Percentiles rank a stretch among this genome's conserved stretches.
Conservation (phyloP, 192 early-diverging fungal genomes). For the Obelidium mucronatum region DNA sequence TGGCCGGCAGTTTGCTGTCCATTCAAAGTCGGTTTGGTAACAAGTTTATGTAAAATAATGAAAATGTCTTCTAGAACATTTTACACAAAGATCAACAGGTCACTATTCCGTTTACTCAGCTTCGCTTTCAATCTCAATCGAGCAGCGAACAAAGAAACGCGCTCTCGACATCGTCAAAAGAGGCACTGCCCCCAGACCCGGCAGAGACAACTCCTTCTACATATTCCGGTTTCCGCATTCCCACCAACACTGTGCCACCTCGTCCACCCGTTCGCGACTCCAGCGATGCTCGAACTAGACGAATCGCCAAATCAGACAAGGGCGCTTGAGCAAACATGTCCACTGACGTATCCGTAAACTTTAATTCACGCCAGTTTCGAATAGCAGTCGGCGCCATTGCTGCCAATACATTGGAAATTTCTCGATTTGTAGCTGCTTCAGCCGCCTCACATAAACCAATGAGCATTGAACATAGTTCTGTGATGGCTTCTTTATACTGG, state of each 20-base stretch:
- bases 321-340: constrained; percentile 16
- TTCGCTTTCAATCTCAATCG: constrained; percentile 4
- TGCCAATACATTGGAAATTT: constrained; percentile 15
- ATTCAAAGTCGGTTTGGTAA: too few species aligned
- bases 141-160: constrained; percentile 33
- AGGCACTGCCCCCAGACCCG: constrained; percentile 13
- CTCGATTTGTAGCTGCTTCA: constrained; percentile 21
- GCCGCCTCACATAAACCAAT: background rate
- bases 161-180: constrained; percentile 28
- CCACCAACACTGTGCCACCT: constrained; percentile 37
- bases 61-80: too few species aligned
- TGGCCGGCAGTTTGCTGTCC: too few species aligned
- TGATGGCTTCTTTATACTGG: constrained; percentile 6
- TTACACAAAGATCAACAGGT: too few species aligned
- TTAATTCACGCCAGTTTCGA: background rate
- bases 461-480: background rate
- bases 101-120: too few species aligned
- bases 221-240: constrained; percentile 17
- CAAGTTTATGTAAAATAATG: too few species aligned
- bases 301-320: constrained; percentile 25
- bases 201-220: constrained; percentile 20
- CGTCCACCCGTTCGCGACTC: constrained; percentile 8
- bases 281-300: constrained; percentile 22
- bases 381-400: constrained; percentile 25
- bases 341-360: background rate